These are phyloP conservation scores for Symmetrospora coprosmae DNA, from an alignment of 768 basidiomycete genomes.

Conservation along the genomic window DNA sequence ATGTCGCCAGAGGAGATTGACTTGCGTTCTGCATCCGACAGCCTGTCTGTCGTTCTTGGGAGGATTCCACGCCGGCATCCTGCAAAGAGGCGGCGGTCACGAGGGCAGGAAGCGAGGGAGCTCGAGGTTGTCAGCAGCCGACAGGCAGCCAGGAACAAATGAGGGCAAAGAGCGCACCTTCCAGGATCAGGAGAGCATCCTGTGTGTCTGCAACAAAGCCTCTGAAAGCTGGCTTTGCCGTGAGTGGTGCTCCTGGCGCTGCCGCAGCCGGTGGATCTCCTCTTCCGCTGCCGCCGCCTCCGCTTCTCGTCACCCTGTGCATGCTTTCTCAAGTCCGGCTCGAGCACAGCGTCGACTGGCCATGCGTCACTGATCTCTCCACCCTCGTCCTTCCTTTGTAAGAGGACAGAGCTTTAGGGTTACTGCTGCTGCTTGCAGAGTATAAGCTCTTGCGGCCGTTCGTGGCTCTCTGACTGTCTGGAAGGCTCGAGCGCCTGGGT, in stretches of 20 bases:
- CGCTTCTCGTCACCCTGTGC: neutral
- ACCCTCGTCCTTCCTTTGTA: too few relatives aligned
- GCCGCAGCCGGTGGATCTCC: neutral
- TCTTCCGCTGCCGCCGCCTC: neutral
- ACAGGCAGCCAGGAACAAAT: neutral
- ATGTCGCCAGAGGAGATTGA: slow-evolving; percentile 15
- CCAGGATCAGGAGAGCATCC: slow-evolving; percentile 16
- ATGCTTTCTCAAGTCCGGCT: neutral
- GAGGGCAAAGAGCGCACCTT: neutral
- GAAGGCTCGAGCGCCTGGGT: too few relatives aligned
- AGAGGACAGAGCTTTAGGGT: too few relatives aligned
- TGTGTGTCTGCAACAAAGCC: slow-evolving; percentile 11
- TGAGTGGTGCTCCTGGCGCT: neutral
- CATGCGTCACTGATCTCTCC: too few relatives aligned
- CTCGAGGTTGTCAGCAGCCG: neutral
- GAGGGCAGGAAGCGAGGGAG: neutral
- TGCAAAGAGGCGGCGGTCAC: neutral
- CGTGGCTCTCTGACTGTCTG: too few relatives aligned
- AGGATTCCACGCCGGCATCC: slow-evolving; percentile 10
- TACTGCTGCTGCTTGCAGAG: too few relatives aligned
- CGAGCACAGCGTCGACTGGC: too few relatives aligned
- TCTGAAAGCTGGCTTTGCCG: neutral
- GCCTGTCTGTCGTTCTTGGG: neutral
- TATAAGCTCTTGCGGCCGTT: too few relatives aligned
- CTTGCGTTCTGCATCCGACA: slow-evolving; percentile 4